Evolutionary conservation across 208 protist genomes (phyloP), one percentile per base, ranked within the genome.

Genomic region (Acanthamoeba royreba): DNA sequence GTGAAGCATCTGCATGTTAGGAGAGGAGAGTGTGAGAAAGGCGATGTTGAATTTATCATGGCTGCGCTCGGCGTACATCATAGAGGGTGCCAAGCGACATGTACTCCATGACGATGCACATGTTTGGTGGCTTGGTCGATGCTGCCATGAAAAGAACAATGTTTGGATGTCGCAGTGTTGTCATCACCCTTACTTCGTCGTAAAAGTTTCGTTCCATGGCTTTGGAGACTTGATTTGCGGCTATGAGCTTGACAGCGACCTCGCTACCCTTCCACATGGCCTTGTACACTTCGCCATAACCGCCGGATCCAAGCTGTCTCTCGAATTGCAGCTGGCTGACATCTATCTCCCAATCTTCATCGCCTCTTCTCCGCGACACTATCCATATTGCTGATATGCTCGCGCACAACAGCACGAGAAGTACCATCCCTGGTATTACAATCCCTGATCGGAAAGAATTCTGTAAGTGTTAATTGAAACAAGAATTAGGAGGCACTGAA

Each of bases 71-170:
- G 53, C n/a, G n/a, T 28, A 83, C 22, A 25, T 83, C 72, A 42
- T 83, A 83, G 8, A 83, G 43, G 8, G 72, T 46, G 35, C 72
- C 72, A 28, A 83, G 72, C 9, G 81, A 8, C 81, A 89, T 89
- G n/a, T 38, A 61, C 52, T 89, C 81, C 81, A 89, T 89, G 33
- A 89, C 42, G 38, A 89, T 87, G 45, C 77, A 87, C 77, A 87
- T 69, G 25, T n/a, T 8, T 11, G 38, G 38, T 55, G 31, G 38
- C n/a, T 38, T 31, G 47, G 81, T 89, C 45, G 45, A 89, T 4
- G 81, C 40, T n/a, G 40, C 81, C 46, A 89, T 52, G 47, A 89
- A 63, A 17, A 89, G 28, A 11, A 89, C 47, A 5, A 69, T 5
- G 47, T 89, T 69, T 4, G 81, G 81, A 61, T 89, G 81, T 7